Base-by-base conservation (phyloP, 2,329 filamentous ascomycete species). In the Paramyrothecium roridum region DNA sequence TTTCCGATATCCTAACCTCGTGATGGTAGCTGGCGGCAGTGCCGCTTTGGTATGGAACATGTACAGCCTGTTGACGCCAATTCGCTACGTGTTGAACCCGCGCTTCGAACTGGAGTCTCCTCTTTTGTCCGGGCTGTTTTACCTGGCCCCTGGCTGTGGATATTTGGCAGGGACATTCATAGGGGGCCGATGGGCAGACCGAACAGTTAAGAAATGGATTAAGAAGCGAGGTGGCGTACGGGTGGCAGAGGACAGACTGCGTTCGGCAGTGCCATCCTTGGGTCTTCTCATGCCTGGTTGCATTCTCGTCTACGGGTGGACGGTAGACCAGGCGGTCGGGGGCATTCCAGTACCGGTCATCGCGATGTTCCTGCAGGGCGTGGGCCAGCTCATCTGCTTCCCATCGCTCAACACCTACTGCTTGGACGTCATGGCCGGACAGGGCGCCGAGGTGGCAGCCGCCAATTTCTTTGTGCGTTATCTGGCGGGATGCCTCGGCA, bases 381-480 rank as follows among this genome's bases (percentile, higher is more conserved):
- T 91, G 0, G 87, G 84, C 0, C 88, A 92, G 69, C 74, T 92
- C 7, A 89, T 91, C 65, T 89, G 87, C 63, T 92, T 91, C 64
- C 88, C 88, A 0, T 84, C 82, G 50, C 69, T 93, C 58, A 92
- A 93, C 68, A 90, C 89, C 0, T 93, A 95, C 71, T 93, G 89
- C 67, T 72, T 95, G 45, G 90, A 95, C 68, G 89, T 93, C 13
- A 91, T 93, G 86, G 88, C 68, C 0, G 78, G 79, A 1, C 76
- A 82, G 30, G 84, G 84, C 47, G 83, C 87, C 3, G 90, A 95
- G 65, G 88, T 93, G 3, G 84, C 91, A 47, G 89, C 89, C 0
- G 88, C 89, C 0, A 95, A 93, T 69, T 95, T 93, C 69, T 85
- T 91, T 64, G 77, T 90, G 52, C 79, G 90, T 7, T 95, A 93